These are phyloP conservation scores for Hericium rajendrae DNA, from an alignment of 768 basidiomycete genomes.

Conservation along the genomic window DNA sequence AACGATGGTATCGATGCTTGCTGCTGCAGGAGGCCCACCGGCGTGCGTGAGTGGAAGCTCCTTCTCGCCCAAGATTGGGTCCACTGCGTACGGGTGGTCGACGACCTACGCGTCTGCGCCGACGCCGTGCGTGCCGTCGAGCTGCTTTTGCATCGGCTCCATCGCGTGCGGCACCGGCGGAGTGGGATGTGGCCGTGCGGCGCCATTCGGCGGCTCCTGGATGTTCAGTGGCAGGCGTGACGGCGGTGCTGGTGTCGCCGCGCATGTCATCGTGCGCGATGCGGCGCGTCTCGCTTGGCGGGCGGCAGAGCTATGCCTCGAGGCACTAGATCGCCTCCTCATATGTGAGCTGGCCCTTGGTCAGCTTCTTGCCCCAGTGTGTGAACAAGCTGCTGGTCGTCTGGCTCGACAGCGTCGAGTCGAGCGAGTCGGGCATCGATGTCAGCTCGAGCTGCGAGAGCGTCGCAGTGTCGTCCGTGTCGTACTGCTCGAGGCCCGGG, in stretches of 20 bases:
- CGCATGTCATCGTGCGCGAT: conserved; percentile 39
- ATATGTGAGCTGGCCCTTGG: conserved; percentile 62
- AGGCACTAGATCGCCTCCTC: conserved; percentile 79
- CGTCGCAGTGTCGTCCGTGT: conserved; percentile 67
- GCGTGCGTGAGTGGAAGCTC: not conserved
- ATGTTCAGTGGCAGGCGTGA: conserved; percentile 39
- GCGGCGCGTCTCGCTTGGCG: conserved; percentile 63
- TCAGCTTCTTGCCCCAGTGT: conserved; percentile 51
- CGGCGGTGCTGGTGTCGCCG: conserved; percentile 37
- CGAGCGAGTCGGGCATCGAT: conserved; percentile 94
- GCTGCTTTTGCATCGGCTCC: conserved; percentile 1
- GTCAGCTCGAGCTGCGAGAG: conserved; percentile 82
- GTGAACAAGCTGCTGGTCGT: conserved; percentile 82
- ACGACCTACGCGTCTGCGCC: not conserved
- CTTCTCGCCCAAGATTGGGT: not conserved
- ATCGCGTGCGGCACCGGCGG: not conserved
- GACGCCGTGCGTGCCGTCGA: not conserved
- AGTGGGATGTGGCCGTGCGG: not conserved
- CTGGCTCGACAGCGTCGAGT: conserved; percentile 74
- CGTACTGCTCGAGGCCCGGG: conserved; percentile 83
- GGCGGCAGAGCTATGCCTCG: conserved; percentile 73
- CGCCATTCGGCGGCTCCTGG: conserved; percentile 10
- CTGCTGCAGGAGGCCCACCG: conserved; percentile 9
- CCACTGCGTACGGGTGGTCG: not conserved
- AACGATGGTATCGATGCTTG: conserved; percentile 34